Percentiles rank a stretch among this genome's conserved stretches.
Evolutionary conservation across 805 yeast species (phyloP).

Genomic region (Saccharomycopsis synnaedendra): DNA sequence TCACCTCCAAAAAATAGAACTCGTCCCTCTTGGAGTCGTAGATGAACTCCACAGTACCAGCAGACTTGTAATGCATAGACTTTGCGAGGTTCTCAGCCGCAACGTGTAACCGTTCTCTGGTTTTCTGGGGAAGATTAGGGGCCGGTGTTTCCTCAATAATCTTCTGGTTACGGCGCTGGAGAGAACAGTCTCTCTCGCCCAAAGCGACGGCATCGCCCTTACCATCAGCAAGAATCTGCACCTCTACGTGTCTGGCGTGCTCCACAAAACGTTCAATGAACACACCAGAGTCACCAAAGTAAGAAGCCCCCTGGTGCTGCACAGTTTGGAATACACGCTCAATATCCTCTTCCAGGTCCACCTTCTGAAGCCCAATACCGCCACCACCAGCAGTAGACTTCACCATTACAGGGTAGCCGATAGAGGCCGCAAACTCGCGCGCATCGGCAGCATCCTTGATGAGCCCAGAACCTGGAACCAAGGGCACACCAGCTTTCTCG

Average conservation of each 20-base stretch:
- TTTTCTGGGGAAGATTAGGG: constrained; percentile 76
- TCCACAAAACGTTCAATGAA: constrained; percentile 92
- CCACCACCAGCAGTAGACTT: constrained; percentile 99
- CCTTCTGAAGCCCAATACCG: constrained; percentile 94
- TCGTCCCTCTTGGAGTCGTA: constrained; percentile 80
- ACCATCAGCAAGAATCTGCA: constrained; percentile 96
- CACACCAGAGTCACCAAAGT: constrained; percentile 93
- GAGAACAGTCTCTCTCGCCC: constrained; percentile 96
- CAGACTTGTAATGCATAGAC: constrained; percentile 83
- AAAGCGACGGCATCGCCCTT: constrained; percentile 83
- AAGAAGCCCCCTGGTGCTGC: constrained; percentile 85
- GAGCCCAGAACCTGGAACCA: constrained; percentile 94
- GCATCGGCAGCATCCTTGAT: constrained; percentile 69
- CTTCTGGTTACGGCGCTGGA: constrained; percentile 95
- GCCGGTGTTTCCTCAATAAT: constrained; percentile 97
- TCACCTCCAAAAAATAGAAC: constrained; percentile 91
- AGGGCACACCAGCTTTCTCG: constrained; percentile 80
- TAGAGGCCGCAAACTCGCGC: constrained; percentile 43
- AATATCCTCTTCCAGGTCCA: constrained; percentile 71
- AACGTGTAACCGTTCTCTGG: constrained; percentile 61
- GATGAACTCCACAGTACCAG: constrained; percentile 95
- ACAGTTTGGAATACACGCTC: constrained; percentile 82
- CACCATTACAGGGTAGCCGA: constrained; percentile 82
- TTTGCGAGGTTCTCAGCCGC: constrained; percentile 82
- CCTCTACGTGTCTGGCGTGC: constrained; percentile 91